Evolutionary conservation across 192 early-diverging fungal genomes (phyloP), one percentile per base, ranked within the genome.

Genomic region (Allomyces arbusculus): DNA sequence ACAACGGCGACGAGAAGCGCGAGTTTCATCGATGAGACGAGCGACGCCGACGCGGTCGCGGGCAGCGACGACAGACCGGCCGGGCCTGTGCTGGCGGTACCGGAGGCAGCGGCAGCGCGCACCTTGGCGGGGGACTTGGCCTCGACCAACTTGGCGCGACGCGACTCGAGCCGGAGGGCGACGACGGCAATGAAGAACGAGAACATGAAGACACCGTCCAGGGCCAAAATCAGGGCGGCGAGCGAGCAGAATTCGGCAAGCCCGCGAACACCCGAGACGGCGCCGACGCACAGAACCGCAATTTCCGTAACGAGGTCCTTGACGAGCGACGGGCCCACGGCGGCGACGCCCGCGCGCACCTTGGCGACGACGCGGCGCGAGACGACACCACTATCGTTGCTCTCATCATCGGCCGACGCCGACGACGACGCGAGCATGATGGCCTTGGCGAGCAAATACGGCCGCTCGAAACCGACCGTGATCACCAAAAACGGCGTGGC

Each of bases 401-500:
- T 23, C 23, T 55, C 45, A 28, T 4, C 24, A 7, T 10, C 12
- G 11, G 45, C 69, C 61, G 19, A 43, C 50, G 40, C 69, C 66
- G 61, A 70, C 61, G 69, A 76, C 64, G 68, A 74, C 23, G 71
- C 78, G 22, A 80, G 79, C 63, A 91, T 78, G 7, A 96, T 88
- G 62, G 87, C 80, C 63, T 87, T 85, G 65, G 93, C 88, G 65
- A 96, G 77, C 16, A 75, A 78, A 73, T 87, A 84, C 62, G 87
- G 88, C 74, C 89, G 86, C 68, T 96, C 93, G 66, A 92, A 94
- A 3, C 91, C 91, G 26, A 96, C 84, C 26, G 88, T 90, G 62
- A 93, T 86, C 40, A 89, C 86, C 61, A 94, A 82, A 75, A 94
- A 92, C 7, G 93, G 93, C 69, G 93, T 80, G 10, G 91, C 89